Base-by-base conservation (phyloP, 2,329 filamentous ascomycete species). In the Fusarium succisae region DNA sequence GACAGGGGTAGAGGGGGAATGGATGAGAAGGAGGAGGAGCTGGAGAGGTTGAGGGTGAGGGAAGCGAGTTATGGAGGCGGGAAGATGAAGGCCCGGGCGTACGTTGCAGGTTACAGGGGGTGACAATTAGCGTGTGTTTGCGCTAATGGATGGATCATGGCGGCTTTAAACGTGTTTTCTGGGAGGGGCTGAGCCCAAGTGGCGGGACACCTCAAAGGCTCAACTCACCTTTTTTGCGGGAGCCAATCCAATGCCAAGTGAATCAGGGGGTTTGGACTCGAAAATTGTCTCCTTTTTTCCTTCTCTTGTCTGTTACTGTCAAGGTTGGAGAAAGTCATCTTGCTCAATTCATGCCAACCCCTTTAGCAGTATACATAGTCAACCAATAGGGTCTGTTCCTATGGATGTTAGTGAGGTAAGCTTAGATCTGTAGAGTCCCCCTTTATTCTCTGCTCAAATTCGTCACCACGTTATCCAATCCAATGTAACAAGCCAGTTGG, bases 61-160 rank as follows among this genome's bases (percentile, higher is more conserved):
- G 55, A 66, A 47, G 47, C 44, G 57, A 64, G 57, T 47, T 69
- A 69, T 69, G 65, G 66, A 70, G 66, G 66, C 66, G 62, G 70
- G 53, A 70, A 38, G 56, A 55, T 43, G 51, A 61, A 51, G 63
- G 70, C 51, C 70, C 69, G 69, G 71, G 69, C 58, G 44, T 38
- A 30, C 37, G 58, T 41, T 50, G 32, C 39, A 71, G 41, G 44
- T 53, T 51, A 56, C 63, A 67, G 47, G 62, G 64, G 63, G 9
- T 17, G 11, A 22, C 26, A 24, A 61, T 68, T 32, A 47, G 47
- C 57, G 51, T 41, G 43, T 39, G 41, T 37, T 48, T 54, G 58
- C 55, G 55, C 55, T 58, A 55, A 41, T 41, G 51, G 35, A 26
- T 54, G n/a, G 50, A 28, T 4, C 48, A 57, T 63, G 39, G 44